Evolutionary conservation across 176 grass and related monocot species (phyloP), one percentile per base, ranked within the genome.

Genomic region (Stipa capillata): DNA sequence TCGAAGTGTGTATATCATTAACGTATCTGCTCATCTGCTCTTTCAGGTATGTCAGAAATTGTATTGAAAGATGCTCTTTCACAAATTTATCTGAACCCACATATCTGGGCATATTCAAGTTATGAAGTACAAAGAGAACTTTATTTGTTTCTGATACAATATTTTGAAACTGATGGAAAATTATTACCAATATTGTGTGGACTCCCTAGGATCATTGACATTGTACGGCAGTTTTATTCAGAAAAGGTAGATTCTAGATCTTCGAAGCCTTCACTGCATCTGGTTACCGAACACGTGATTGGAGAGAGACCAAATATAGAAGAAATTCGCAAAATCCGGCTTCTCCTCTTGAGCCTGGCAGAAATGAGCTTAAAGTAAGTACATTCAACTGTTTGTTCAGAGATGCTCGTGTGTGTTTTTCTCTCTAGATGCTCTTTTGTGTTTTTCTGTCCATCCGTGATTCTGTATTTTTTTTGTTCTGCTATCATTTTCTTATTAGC

Each of bases 71-170:
- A 98, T 87, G 89, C 90, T 73, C 80, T 98, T 83, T 74, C 83
- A 69, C 87, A 86, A 49, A 85, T 98, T 72, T 98, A 94, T 79
- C 82, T 98, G 62, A 98, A 98, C 87, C 92, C 95, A 56, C 87
- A 98, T 82, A 94, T 98, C 64, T 98, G 91, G 89, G 88, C 85
- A 42, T 94, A 82, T 77, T 90, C 91, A 60, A 80, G 35, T 70
- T 94, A 94, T 79, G 85, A 92, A 86, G 89, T 98, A 61, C 95
- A 98, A 65, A 89, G 95, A 73, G 91, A 98, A 73, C 87, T 92
- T 65, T 91, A 87, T 83, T 73, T 98, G 83, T 94, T 98, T 79
- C 83, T 98, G 28, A 83, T 98, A 82, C 66, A 90, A 32, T 98
- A 98, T 87, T 98, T 98, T 85, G 95, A 94, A 84, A 82, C 66